A percentile compares a stretch with the other conserved stretches of the same genome.
These are phyloP conservation scores for Abrus pulchellus DNA, from an alignment of 306 rosid genomes.

Conservation along the genomic window DNA sequence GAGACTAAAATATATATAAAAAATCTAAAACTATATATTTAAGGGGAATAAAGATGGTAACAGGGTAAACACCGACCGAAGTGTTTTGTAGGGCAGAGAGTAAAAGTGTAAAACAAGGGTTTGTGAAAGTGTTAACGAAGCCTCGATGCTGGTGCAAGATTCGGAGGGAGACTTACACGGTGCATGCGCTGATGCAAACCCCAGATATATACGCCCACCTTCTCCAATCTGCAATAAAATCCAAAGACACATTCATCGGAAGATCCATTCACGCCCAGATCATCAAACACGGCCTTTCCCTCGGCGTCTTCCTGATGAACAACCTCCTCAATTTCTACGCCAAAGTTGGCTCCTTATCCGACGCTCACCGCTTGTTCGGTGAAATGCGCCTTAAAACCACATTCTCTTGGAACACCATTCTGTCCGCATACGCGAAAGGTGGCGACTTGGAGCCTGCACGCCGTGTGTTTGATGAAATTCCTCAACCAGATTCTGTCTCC, in stretches of 20 bases:
- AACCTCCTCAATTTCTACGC: slow-evolving; percentile 74
- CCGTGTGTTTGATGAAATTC: slow-evolving; percentile 65
- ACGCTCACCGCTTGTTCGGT: slow-evolving; percentile 68
- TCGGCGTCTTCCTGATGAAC: slow-evolving; percentile 71
- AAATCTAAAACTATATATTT: too few relatives aligned
- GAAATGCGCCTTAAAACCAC: slow-evolving; percentile 73
- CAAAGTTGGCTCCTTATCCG: slow-evolving; percentile 55
- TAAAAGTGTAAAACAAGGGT: too few relatives aligned
- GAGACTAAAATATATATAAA: too few relatives aligned
- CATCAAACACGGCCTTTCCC: slow-evolving; percentile 73
- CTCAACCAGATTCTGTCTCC: slow-evolving; percentile 83
- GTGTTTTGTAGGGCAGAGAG: too few relatives aligned
- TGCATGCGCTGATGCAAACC: slow-evolving; percentile 53
- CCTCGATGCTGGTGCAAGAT: not conserved
- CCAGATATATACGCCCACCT: slow-evolving; percentile 54
- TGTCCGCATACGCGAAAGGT: slow-evolving; percentile 72
- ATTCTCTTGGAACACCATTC: slow-evolving; percentile 81
- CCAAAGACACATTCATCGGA: slow-evolving; percentile 59
- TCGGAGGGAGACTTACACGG: not conserved
- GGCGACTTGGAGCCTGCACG: slow-evolving; percentile 69
- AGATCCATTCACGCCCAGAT: slow-evolving; percentile 69
- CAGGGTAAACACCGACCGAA: too few relatives aligned
- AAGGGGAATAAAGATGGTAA: too few relatives aligned
- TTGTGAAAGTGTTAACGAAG: not conserved
- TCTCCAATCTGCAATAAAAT: slow-evolving; percentile 73